phyloP scores from a whole-genome alignment of 805 yeast genomes.

The fission yeast (Schizosaccharomyces pombe) region DNA sequence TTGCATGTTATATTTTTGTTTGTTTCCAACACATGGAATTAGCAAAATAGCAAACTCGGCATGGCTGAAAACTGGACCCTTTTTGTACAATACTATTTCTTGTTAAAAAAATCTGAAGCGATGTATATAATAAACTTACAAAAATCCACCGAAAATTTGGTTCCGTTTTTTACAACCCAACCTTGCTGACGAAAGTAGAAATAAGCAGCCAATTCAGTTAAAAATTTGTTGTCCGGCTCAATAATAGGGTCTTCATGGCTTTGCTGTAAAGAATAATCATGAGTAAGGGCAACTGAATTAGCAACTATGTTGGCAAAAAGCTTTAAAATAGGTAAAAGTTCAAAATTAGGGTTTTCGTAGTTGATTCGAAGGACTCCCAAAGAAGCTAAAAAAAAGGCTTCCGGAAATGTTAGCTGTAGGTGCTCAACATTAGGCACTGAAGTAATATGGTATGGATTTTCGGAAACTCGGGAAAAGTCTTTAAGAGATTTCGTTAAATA shows the following conservation, averaged over 20 bases:
- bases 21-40: conserved; percentile 18
- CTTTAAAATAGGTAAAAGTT: not conserved
- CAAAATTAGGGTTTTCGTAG: not conserved
- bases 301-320: conserved; percentile 8
- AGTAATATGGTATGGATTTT: not conserved
- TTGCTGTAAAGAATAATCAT: not conserved
- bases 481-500: conserved; percentile 7
- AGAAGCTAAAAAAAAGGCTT: conserved; percentile 45
- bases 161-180: conserved; percentile 84
- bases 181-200: conserved; percentile 74
- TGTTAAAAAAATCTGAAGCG: not conserved
- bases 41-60: conserved; percentile 61
- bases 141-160: conserved; percentile 77
- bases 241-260: not conserved
- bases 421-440: conserved; percentile 14
- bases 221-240: conserved; percentile 19
- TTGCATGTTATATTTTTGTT: conserved; percentile 14
- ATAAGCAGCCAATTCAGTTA: conserved; percentile 44
- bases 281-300: conserved; percentile 1
- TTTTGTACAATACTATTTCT: conserved; percentile 33
- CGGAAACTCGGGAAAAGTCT: not conserved
- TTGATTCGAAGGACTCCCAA: conserved; percentile 25
- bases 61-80: conserved; percentile 91
- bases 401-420: conserved; percentile 53
- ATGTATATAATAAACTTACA: conserved; percentile 5